Conservation (phyloP, 2,329 filamentous ascomycete species). For the Claviceps pusilla region DNA sequence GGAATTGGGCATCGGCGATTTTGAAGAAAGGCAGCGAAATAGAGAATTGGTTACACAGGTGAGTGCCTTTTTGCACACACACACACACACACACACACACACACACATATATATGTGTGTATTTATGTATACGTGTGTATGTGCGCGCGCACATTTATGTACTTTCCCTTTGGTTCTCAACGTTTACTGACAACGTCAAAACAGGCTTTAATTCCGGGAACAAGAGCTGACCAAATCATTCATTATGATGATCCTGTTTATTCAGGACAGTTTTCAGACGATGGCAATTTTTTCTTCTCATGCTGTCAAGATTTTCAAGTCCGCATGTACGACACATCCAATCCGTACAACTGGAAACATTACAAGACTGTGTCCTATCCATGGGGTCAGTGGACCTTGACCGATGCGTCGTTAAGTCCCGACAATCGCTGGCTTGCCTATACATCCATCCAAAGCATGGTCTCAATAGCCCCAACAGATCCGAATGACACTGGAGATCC, state of each 20-base stretch:
- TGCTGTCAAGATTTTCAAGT: slow-evolving; percentile 88
- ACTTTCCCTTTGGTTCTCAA: not conserved
- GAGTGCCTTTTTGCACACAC: slow-evolving; percentile 9
- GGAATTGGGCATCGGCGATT: slow-evolving; percentile 58
- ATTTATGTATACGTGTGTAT: not conserved
- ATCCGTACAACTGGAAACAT: slow-evolving; percentile 88
- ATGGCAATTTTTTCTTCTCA: slow-evolving; percentile 93
- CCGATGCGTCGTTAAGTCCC: slow-evolving; percentile 77
- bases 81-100: not conserved
- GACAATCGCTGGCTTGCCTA: slow-evolving; percentile 89
- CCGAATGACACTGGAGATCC: slow-evolving; percentile 69
- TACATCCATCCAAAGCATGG: slow-evolving; percentile 69
- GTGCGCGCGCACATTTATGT: not conserved
- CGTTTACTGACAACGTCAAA: not conserved
- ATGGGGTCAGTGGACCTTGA: slow-evolving; percentile 87
- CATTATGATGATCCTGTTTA: slow-evolving; percentile 80
- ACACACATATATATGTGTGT: not conserved
- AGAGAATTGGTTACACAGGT: slow-evolving; percentile 54
- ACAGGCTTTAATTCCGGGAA: slow-evolving; percentile 61
- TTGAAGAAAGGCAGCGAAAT: slow-evolving; percentile 44
- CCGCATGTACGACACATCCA: slow-evolving; percentile 93
- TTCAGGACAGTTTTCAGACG: slow-evolving; percentile 89
- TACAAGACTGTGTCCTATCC: slow-evolving; percentile 84
- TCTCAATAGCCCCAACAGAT: slow-evolving; percentile 78
- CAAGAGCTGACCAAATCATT: slow-evolving; percentile 69